Evolutionary conservation across 2,329 filamentous ascomycete genomes (phyloP).

Genomic region (Mariannaea elegans): DNA sequence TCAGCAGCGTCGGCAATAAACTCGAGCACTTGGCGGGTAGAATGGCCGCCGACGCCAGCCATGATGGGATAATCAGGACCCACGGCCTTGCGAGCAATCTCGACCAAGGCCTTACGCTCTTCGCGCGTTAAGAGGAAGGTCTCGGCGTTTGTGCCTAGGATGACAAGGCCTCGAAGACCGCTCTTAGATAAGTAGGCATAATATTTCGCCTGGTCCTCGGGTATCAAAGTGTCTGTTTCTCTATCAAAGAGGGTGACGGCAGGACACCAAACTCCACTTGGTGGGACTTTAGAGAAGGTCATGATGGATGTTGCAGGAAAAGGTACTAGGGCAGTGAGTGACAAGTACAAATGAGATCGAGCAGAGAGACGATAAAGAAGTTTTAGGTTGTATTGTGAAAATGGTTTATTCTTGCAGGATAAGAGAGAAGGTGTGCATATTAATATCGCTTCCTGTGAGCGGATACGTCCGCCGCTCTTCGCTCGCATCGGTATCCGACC

Average conservation of each 20-base stretch:
- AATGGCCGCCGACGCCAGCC: constrained; percentile 72
- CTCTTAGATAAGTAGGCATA: constrained; percentile 60
- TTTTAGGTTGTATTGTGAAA: no score
- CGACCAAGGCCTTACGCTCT: constrained; percentile 65
- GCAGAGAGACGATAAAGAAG: no score
- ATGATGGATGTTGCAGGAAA: constrained; percentile 10
- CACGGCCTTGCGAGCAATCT: constrained; percentile 74
- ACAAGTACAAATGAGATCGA: background rate
- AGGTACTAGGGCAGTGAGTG: background rate
- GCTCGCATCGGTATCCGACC: constrained; percentile 1
- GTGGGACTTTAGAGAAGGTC: constrained; percentile 29
- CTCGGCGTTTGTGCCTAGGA: constrained; percentile 65
- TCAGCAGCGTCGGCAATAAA: constrained; percentile 66
- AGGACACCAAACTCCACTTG: constrained; percentile 58
- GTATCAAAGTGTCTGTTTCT: constrained; percentile 57
- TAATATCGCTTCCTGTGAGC: constrained; percentile 3
- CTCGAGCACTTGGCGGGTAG: constrained; percentile 69
- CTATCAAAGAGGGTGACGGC: constrained; percentile 65
- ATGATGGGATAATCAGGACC: constrained; percentile 89
- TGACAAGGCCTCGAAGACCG: constrained; percentile 60
- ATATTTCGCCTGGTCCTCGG: constrained; percentile 58
- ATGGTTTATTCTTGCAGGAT: background rate
- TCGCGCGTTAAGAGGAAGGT: constrained; percentile 65
- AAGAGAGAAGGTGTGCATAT: background rate
- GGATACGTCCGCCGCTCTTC: constrained; percentile 16